These are phyloP conservation scores for Blastobotrys chiropterorum DNA, from an alignment of 805 yeast genomes.

Conservation along the genomic window DNA sequence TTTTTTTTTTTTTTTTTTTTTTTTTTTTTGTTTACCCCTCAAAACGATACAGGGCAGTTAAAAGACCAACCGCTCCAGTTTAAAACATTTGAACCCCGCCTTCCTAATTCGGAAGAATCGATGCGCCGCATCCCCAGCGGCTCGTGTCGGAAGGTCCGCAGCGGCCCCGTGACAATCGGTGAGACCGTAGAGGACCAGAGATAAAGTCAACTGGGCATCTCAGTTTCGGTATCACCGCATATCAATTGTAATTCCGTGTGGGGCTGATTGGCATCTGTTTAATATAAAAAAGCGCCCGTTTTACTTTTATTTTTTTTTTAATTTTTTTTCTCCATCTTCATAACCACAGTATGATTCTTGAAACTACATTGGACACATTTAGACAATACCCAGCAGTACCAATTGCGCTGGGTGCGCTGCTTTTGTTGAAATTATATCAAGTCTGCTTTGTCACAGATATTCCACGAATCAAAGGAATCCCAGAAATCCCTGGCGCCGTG, in stretches of 20 bases:
- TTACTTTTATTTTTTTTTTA: too few relatives aligned
- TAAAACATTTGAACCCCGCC: too few relatives aligned
- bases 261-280: too few relatives aligned
- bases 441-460: conserved; percentile 19
- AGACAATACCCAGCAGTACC: not conserved
- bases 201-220: not conserved
- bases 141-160: not conserved
- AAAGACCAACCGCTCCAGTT: not conserved
- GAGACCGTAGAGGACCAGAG: not conserved
- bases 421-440: not conserved
- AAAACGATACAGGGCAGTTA: too few relatives aligned
- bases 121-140: not conserved
- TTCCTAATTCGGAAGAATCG: too few relatives aligned
- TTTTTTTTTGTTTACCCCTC: too few relatives aligned
- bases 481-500: conserved; percentile 30
- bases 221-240: not conserved
- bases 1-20: too few relatives aligned
- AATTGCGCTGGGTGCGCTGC: not conserved
- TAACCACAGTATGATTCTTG: not conserved
- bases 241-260: not conserved
- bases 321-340: not conserved
- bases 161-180: not conserved
- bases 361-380: not conserved
- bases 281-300: not conserved
- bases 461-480: conserved; percentile 28